A percentile compares a stretch with the other conserved stretches of the same genome.
Evolutionary conservation across 2,329 filamentous ascomycete species (phyloP).

Genomic region (Clonostachys chloroleuca): DNA sequence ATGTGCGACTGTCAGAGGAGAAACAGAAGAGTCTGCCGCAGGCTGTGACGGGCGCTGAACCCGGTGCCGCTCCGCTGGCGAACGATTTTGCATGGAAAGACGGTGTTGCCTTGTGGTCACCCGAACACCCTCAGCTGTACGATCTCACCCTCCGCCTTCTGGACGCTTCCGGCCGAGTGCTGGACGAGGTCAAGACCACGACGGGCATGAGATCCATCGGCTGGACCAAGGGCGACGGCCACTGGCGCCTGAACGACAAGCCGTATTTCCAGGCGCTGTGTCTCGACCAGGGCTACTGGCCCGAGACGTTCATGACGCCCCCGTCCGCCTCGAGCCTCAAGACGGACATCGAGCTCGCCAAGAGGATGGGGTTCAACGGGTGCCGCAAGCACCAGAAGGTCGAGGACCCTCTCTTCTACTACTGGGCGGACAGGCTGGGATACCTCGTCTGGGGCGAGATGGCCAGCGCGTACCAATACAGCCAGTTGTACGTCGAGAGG

Average conservation of each 20-base stretch:
- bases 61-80: conserved; percentile 20
- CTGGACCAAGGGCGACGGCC: conserved; percentile 53
- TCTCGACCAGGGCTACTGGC: conserved; percentile 63
- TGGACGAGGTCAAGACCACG: conserved; percentile 56
- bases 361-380: conserved; percentile 60
- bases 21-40: conserved; percentile 31
- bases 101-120: conserved; percentile 58
- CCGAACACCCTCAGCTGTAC: conserved; percentile 53
- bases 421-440: conserved; percentile 57
- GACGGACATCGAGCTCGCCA: conserved; percentile 48
- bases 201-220: conserved; percentile 57
- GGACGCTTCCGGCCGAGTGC: conserved; percentile 25
- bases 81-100: conserved; percentile 40
- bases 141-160: conserved; percentile 48
- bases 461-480: conserved; percentile 62
- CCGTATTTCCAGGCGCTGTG: conserved; percentile 57
- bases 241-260: conserved; percentile 53
- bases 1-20: conserved; percentile 39
- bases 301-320: conserved; percentile 54
- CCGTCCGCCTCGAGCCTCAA: conserved; percentile 40
- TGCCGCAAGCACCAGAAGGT: conserved; percentile 64
- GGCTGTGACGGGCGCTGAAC: conserved; percentile 14
- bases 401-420: conserved; percentile 55
- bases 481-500: conserved; percentile 48
- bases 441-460: conserved; percentile 63